A percentile compares a stretch with the other conserved stretches of the same genome.
Conservation (phyloP, 352 stramenopile genomes). For the Phytophthora ohioensis region DNA sequence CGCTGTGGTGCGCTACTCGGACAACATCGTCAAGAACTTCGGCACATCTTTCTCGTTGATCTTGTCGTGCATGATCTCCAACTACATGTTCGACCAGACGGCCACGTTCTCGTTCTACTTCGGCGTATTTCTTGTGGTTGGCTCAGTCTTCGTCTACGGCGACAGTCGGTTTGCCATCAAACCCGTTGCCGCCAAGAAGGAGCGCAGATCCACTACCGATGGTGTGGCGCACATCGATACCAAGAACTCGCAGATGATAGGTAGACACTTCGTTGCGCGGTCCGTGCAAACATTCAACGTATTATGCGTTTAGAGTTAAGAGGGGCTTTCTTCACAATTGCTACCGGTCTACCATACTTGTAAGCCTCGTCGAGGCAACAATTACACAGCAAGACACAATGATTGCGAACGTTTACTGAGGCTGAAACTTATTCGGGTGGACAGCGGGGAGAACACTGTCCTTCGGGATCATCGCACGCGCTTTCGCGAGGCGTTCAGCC, state of each 20-base stretch:
- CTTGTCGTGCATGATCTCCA: constrained; percentile 90
- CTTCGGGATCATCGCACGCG: constrained; percentile 68
- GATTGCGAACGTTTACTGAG: constrained; percentile 20
- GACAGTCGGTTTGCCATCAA: constrained; percentile 82
- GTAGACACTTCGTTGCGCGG: constrained; percentile 56
- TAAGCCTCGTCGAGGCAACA: constrained; percentile 24
- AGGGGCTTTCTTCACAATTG: constrained; percentile 9
- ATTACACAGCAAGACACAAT: constrained; percentile 34
- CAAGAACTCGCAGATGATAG: constrained; percentile 34
- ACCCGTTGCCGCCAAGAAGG: constrained; percentile 33
- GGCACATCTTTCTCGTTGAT: constrained; percentile 90
- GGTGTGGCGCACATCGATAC: constrained; percentile 63
- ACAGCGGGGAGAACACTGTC: constrained; percentile 29
- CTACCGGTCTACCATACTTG: constrained; percentile 30
- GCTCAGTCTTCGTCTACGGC: constrained; percentile 73
- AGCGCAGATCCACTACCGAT: constrained; percentile 40
- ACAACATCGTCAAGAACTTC: constrained; percentile 94
- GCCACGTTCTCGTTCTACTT: constrained; percentile 80
- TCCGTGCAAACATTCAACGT: constrained; percentile 49
- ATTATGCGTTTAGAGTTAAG: constrained; percentile 43
- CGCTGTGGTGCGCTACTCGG: constrained; percentile 87
- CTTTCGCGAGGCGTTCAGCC: constrained; percentile 64
- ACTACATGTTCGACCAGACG: constrained; percentile 88
- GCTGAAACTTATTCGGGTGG: constrained; percentile 20
- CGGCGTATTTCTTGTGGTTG: constrained; percentile 77